These are phyloP conservation scores for Rhizophagus prolifer DNA, from an alignment of 192 early-diverging fungal species.

Conservation along the genomic window DNA sequence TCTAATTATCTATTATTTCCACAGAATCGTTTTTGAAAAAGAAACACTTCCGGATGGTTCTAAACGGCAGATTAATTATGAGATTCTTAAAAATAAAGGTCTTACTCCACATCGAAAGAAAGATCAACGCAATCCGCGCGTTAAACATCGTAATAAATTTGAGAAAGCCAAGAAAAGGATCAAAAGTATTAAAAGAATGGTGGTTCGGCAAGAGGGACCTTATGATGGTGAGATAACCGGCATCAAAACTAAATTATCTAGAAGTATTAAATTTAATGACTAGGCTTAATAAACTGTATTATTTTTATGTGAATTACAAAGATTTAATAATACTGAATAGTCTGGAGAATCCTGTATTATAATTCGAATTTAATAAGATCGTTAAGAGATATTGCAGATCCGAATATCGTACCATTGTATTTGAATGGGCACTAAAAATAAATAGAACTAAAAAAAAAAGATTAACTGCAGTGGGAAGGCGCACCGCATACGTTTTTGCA, in stretches of 20 bases:
- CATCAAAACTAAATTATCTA: conserved; percentile 84
- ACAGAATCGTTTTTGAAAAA: background rate
- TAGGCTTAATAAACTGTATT: too few species aligned
- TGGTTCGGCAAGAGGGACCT: conserved; percentile 64
- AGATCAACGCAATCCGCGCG: conserved; percentile 91
- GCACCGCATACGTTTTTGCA: too few species aligned
- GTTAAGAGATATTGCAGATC: too few species aligned
- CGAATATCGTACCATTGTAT: too few species aligned
- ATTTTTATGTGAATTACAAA: too few species aligned
- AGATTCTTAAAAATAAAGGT: conserved; percentile 96
- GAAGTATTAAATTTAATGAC: conserved; percentile 69
- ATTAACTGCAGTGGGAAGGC: too few species aligned
- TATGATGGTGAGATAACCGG: conserved; percentile 95
- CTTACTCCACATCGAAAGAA: conserved; percentile 89
- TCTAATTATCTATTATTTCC: background rate
- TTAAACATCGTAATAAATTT: conserved; percentile 88
- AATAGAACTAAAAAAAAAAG: too few species aligned
- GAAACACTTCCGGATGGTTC: conserved; percentile 43
- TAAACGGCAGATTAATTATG: conserved; percentile 82
- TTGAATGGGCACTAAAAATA: too few species aligned
- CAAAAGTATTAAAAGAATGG: conserved; percentile 70
- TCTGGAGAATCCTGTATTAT: too few species aligned
- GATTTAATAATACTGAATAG: too few species aligned
- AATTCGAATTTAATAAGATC: too few species aligned
- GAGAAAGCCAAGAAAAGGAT: conserved; percentile 91